Evolutionary conservation across 352 stramenopile genomes (phyloP).

Genomic region (Nothophytophthora sp.): DNA sequence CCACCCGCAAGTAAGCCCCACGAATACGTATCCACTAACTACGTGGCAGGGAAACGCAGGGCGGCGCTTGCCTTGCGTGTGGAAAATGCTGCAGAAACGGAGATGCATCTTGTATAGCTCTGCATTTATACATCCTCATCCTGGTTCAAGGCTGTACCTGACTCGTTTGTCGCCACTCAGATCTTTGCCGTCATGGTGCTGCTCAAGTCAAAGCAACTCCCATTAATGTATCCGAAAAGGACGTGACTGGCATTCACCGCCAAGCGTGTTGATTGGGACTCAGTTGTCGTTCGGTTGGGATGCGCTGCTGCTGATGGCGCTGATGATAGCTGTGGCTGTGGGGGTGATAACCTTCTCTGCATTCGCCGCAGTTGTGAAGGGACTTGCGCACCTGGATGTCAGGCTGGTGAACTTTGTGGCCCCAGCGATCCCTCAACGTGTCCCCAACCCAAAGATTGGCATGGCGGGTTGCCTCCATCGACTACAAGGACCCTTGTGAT

Average conservation of each 20-base stretch:
- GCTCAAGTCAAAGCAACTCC: background rate
- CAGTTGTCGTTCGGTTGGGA: no score
- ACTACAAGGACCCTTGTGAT: no score
- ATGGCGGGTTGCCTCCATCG: no score
- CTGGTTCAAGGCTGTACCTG: no score
- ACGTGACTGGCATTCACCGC: no score
- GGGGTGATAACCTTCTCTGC: no score
- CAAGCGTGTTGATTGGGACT: no score
- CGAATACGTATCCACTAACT: background rate
- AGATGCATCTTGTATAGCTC: background rate
- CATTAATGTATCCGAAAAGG: no score
- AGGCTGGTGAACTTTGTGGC: conserved; percentile 24
- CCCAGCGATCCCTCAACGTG: conserved; percentile 10
- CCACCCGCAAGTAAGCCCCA: conserved; percentile 49
- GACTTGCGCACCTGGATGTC: conserved; percentile 18
- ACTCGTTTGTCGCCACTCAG: background rate
- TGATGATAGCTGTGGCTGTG: no score
- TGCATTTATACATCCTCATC: background rate
- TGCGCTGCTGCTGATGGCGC: no score
- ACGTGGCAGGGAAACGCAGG: background rate
- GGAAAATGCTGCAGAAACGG: background rate
- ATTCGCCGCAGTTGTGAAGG: conserved; percentile 17
- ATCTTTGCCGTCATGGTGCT: background rate
- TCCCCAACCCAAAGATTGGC: conserved; percentile 7
- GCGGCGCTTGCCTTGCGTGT: background rate